A percentile compares a stretch with the other conserved stretches of the same genome.
Evolutionary conservation across 108 stramenopile species (phyloP).

Genomic region (Cafeteria roenbergensis): DNA sequence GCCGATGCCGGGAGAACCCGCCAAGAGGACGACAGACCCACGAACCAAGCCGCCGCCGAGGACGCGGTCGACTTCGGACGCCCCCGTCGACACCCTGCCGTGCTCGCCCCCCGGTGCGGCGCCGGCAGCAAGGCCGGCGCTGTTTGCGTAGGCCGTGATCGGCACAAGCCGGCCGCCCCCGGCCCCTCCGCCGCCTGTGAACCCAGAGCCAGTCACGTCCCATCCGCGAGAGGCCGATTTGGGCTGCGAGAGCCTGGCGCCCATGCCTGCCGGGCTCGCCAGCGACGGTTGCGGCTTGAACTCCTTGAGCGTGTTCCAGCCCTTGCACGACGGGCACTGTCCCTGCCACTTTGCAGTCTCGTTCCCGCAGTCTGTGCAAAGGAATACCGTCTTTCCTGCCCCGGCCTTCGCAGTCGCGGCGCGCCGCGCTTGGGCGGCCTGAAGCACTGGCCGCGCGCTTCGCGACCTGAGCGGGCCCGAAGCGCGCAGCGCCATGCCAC

Average conservation of each 20-base stretch:
- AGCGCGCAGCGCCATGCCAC: no score
- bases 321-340: constrained; percentile 62
- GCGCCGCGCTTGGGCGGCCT: no score
- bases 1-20: constrained; percentile 77
- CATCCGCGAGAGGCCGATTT: constrained; percentile 21
- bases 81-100: constrained; percentile 49
- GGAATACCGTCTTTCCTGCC: neutral
- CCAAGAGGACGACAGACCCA: constrained; percentile 67
- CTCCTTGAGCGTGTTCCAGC: constrained; percentile 77
- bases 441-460: no score
- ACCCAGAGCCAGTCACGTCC: constrained; percentile 36
- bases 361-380: constrained; percentile 65
- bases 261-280: constrained; percentile 11
- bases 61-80: constrained; percentile 67
- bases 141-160: constrained; percentile 4
- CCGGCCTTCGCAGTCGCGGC: no score
- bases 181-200: neutral
- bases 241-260: neutral
- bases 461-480: no score
- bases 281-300: constrained; percentile 29
- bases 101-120: constrained; percentile 22
- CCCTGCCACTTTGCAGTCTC: constrained; percentile 82
- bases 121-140: constrained; percentile 14
- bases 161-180: constrained; percentile 37
- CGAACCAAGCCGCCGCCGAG: constrained; percentile 77